A percentile compares a stretch with the other conserved stretches of the same genome.
Conservation (phyloP, 2,329 filamentous ascomycete species). For the Fusarium verrucosum region DNA sequence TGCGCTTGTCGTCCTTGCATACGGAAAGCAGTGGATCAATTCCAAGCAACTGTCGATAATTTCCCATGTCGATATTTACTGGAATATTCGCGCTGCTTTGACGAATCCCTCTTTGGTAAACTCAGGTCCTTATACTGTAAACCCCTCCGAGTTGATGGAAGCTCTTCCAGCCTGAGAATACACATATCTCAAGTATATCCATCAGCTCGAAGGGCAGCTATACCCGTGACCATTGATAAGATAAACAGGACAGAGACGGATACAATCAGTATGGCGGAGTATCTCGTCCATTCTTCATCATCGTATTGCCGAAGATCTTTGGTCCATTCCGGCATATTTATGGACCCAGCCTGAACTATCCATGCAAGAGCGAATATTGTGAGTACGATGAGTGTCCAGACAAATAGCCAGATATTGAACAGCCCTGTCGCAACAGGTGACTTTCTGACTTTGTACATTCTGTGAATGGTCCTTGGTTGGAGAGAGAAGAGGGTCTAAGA, state of each 20-base stretch:
- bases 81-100: too few relatives aligned
- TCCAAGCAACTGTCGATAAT: too few relatives aligned
- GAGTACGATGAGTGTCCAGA: slow-evolving; percentile 11
- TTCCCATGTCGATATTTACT: too few relatives aligned
- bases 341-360: slow-evolving; percentile 3
- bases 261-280: slow-evolving; percentile 9
- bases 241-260: slow-evolving; percentile 4
- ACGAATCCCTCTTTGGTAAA: too few relatives aligned
- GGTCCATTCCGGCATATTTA: slow-evolving; percentile 22
- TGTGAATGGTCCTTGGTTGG: not conserved
- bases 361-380: slow-evolving; percentile 4
- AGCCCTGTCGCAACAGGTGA: not conserved
- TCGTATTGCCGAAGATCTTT: slow-evolving; percentile 26
- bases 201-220: slow-evolving; percentile 7
- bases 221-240: not conserved
- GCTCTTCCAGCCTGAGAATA: not conserved
- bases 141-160: not conserved
- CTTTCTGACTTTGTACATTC: not conserved
- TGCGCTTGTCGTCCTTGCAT: too few relatives aligned
- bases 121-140: not conserved
- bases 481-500: not conserved
- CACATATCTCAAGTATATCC: too few relatives aligned
- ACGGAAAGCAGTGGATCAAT: too few relatives aligned
- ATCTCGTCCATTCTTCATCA: slow-evolving; percentile 6
- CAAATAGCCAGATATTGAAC: slow-evolving; percentile 1